Percentiles rank a stretch among this genome's conserved stretches.
phyloP scores from a whole-genome alignment of 1,284 basidiomycete species.

The Ganoderma lucidum region DNA sequence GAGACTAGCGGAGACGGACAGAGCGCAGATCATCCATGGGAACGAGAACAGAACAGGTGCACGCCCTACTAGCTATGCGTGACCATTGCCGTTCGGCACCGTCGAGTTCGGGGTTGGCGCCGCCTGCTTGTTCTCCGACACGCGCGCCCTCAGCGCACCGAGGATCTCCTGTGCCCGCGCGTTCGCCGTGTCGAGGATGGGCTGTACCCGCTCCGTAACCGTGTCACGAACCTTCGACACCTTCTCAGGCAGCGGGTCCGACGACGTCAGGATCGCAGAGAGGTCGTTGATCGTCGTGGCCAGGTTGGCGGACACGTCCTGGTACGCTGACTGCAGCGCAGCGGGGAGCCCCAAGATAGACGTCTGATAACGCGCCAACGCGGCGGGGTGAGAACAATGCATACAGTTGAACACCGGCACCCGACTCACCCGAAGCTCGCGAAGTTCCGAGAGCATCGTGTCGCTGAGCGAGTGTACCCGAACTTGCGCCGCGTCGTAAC shows the following conservation, averaged over 20 bases:
- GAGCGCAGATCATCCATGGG: constrained; percentile 8
- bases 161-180: constrained; percentile 44
- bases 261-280: constrained; percentile 57
- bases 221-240: constrained; percentile 61
- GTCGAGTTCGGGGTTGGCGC: constrained; percentile 22
- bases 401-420: constrained; percentile 5
- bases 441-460: constrained; percentile 68
- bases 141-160: constrained; percentile 38
- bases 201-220: constrained; percentile 64
- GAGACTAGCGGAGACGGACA: background rate
- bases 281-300: constrained; percentile 59
- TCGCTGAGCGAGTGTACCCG: constrained; percentile 62
- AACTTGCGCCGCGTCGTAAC: constrained; percentile 57
- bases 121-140: constrained; percentile 36
- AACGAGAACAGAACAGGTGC: background rate
- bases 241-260: constrained; percentile 69
- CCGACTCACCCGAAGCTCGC: constrained; percentile 59
- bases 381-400: constrained; percentile 17
- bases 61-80: constrained; percentile 8
- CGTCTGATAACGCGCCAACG: constrained; percentile 35
- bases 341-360: constrained; percentile 63
- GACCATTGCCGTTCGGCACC: constrained; percentile 27
- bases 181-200: constrained; percentile 56
- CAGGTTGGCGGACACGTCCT: constrained; percentile 54
- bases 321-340: constrained; percentile 61